Evolutionary conservation across 768 basidiomycete species (phyloP).

Genomic region (Antrodiella citrinella): DNA sequence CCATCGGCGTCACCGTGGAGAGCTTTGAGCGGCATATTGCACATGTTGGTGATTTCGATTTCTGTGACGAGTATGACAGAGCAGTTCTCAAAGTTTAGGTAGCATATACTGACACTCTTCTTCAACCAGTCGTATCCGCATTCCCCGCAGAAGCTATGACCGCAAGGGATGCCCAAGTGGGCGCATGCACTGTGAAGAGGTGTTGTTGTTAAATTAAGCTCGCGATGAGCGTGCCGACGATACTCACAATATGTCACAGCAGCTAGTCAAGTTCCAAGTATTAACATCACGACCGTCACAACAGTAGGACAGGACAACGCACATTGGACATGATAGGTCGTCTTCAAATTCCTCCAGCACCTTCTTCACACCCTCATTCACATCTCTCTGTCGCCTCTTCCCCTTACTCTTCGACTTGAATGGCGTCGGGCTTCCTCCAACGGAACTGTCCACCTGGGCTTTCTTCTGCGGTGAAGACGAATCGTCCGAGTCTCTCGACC

Average conservation of each 20-base stretch:
- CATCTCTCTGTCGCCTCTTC: constrained; percentile 32
- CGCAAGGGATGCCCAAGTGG: constrained; percentile 62
- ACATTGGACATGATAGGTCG: constrained; percentile 70
- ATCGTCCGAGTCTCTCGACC: not conserved
- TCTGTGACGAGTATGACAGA: constrained; percentile 27
- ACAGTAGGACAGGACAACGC: constrained; percentile 19
- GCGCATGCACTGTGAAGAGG: constrained; percentile 40
- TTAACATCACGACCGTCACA: not conserved
- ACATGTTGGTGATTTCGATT: constrained; percentile 34
- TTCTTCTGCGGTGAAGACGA: not conserved
- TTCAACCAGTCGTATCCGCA: constrained; percentile 56
- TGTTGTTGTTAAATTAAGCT: too few species aligned
- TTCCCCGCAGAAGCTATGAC: constrained; percentile 64
- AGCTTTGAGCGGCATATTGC: constrained; percentile 52
- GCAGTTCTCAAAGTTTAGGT: constrained; percentile 1
- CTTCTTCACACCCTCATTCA: constrained; percentile 16
- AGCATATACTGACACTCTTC: constrained; percentile 34
- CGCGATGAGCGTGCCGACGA: not conserved
- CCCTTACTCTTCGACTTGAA: constrained; percentile 13
- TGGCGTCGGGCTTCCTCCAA: not conserved
- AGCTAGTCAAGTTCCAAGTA: constrained; percentile 33
- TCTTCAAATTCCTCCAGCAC: constrained; percentile 46
- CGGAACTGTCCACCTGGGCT: not conserved
- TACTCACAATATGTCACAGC: constrained; percentile 62
- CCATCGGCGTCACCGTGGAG: constrained; percentile 33